Evolutionary conservation across 805 yeast genomes (phyloP).

Genomic region (Cyberlindnera samutprakarnensis): DNA sequence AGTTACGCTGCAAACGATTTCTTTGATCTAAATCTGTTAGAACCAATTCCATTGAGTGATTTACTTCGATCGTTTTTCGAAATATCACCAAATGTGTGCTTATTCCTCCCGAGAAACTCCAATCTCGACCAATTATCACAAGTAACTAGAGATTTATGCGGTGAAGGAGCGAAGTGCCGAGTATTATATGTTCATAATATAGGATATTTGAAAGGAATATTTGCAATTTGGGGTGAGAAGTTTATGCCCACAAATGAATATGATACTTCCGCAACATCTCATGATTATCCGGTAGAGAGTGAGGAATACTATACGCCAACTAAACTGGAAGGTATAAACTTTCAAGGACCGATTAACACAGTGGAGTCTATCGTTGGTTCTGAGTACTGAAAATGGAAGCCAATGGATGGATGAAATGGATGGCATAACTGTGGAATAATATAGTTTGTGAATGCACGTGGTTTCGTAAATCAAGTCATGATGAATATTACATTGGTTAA

Average conservation of each 20-base stretch:
- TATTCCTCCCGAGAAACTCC: constrained; percentile 59
- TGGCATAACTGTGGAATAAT: too few relatives aligned
- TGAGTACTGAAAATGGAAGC: too few relatives aligned
- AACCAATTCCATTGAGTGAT: constrained; percentile 41
- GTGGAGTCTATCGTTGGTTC: too few relatives aligned
- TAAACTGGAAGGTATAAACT: too few relatives aligned
- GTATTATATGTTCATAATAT: constrained; percentile 34
- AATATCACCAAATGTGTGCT: constrained; percentile 40
- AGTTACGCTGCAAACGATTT: constrained; percentile 33
- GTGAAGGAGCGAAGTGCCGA: constrained; percentile 35
- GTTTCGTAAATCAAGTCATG: neutral
- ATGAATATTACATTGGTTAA: too few relatives aligned
- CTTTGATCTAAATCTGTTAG: constrained; percentile 39
- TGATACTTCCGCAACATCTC: too few relatives aligned
- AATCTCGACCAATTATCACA: constrained; percentile 42
- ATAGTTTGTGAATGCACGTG: too few relatives aligned
- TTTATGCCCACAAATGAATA: constrained; percentile 24
- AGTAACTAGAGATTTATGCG: constrained; percentile 40
- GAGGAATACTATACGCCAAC: too few relatives aligned
- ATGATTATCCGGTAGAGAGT: too few relatives aligned
- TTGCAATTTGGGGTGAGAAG: constrained; percentile 53
- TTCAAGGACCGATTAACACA: too few relatives aligned
- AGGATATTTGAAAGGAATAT: constrained; percentile 44
- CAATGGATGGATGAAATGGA: too few relatives aligned
- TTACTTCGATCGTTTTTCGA: constrained; percentile 35